Base-by-base conservation (phyloP, 176 grass and related monocot species). In the Carex pumila region DNA sequence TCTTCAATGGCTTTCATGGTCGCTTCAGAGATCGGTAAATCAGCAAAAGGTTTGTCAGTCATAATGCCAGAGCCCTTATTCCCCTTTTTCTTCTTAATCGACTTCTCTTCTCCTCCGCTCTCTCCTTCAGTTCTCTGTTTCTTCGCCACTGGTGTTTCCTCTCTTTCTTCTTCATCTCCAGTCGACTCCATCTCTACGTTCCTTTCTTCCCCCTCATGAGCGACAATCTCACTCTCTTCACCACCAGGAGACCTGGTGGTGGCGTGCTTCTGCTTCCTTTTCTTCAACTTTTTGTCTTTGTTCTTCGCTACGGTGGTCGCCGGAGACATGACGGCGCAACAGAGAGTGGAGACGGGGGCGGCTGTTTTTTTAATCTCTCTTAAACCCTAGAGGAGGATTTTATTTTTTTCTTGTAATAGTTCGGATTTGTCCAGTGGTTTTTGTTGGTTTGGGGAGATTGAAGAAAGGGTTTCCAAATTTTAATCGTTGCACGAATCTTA, bases 1-100 rank as follows among this genome's bases (percentile, higher is more conserved):
- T 90, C 88, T 8, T 84, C 45, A 77, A 90, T 90, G 18, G 84
- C 62, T 58, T 79, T 90, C 79, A 86, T 80, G 61, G 88, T 90
- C 0, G 37, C 43, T 50, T 86, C 84, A 19, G 88, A 86, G 14
- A 90, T 7, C n/a, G 84, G 84, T 10, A 90, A 80, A n/a, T 73
- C 43, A 18, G 84, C 72, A 64, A 90, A 90, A 39, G 80, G 61
- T 9, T 86, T 80, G 2, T 81, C 53, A n/a, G 84, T 90, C 88
- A 90, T 80, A 47, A 90, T 90, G 7, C 88, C 80, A 12, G 25
- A 50, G 0, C 71, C 85, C 71, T 72, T 86, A 49, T 68, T 90
- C 79, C 71, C 73, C 8, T 78, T 78, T 15, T 82, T 85, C 77
- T 81, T 77, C 45, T 81, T 49, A 61, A 25, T 45, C 60, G 17